Base-by-base conservation (phyloP, 208 protist genomes). In the Acanthamoeba lenticulata region DNA sequence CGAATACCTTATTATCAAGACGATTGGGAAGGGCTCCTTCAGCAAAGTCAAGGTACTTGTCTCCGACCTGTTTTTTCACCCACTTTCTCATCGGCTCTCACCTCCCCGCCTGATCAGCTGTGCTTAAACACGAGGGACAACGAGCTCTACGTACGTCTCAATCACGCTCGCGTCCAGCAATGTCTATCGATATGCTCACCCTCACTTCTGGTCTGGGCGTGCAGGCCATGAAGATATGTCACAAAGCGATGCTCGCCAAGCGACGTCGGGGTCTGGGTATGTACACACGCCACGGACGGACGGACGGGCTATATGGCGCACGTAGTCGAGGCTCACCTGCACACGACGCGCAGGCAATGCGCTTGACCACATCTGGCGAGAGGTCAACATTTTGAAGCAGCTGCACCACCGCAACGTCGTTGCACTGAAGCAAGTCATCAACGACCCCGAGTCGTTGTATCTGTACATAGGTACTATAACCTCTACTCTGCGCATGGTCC, bases 51-150 rank as follows among this genome's bases (percentile, higher is more conserved):
- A 92, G 79, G 79, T 60, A 34, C 27, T 0, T 42, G 6, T 13
- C 36, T 24, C 4, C 11, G 52, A 60, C 15, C 11, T 60, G 52
- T 27, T 60, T 11, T 27, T 9, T 15, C 27, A 36, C 29, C 29
- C 19, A 29, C 60, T 29, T 5, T 6, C 29, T 27, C 19, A 69
- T 6, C 5, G 13, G 21, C 15, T 19, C 17, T 19, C 67, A 19
- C 29, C 0, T 15, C 13, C 2, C 34, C 67, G 11, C 24, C 0
- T n/a, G 19, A 57, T n/a, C 42, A 89, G 86, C n/a, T 92, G 21
- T 92, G 86, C 86, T 52, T 92, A 13, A 92, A 92, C 34, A 92
- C 86, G 3, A n/a, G 29, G 55, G 86, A 92, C 60, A 92, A 92
- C 38, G 86, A 92, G n/a, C 86, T 92, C 27, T 92, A 92, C n/a